These are phyloP conservation scores for Suillus plorans DNA, from an alignment of 768 basidiomycete genomes.

Conservation along the genomic window DNA sequence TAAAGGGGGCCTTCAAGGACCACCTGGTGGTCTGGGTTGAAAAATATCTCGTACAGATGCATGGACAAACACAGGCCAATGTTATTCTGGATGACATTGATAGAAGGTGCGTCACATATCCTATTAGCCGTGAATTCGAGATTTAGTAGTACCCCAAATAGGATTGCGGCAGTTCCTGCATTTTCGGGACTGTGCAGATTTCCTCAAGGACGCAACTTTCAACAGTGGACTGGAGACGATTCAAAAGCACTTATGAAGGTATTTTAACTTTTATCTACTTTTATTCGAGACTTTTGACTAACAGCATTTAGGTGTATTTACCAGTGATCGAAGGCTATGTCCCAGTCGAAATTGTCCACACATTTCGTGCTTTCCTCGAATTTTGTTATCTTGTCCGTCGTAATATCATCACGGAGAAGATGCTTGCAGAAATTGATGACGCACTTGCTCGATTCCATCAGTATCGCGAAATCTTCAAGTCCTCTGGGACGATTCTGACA, in stretches of 20 bases:
- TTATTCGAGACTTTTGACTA: too few species aligned
- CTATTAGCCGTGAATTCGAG: too few species aligned
- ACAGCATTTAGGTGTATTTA: too few species aligned
- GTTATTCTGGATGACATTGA: too few species aligned
- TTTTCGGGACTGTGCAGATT: not conserved
- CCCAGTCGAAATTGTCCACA: constrained; percentile 15
- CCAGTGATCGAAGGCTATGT: constrained; percentile 14
- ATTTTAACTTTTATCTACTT: not conserved
- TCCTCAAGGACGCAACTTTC: not conserved
- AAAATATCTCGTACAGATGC: too few species aligned
- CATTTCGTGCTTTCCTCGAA: constrained; percentile 22
- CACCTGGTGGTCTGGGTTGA: too few species aligned
- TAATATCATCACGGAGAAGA: not conserved
- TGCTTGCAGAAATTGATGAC: not conserved
- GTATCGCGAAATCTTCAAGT: not conserved
- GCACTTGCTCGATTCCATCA: not conserved
- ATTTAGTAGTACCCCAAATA: too few species aligned
- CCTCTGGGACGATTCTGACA: too few species aligned
- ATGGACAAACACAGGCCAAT: too few species aligned
- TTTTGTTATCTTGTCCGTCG: constrained; percentile 26
- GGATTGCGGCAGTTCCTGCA: not conserved
- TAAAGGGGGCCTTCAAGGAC: too few species aligned
- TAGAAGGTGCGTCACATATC: too few species aligned
- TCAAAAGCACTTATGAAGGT: not conserved
- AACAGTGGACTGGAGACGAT: not conserved